phyloP scores from a whole-genome alignment of 192 early-diverging fungal genomes.

The Spizellomyces punctatus region DNA sequence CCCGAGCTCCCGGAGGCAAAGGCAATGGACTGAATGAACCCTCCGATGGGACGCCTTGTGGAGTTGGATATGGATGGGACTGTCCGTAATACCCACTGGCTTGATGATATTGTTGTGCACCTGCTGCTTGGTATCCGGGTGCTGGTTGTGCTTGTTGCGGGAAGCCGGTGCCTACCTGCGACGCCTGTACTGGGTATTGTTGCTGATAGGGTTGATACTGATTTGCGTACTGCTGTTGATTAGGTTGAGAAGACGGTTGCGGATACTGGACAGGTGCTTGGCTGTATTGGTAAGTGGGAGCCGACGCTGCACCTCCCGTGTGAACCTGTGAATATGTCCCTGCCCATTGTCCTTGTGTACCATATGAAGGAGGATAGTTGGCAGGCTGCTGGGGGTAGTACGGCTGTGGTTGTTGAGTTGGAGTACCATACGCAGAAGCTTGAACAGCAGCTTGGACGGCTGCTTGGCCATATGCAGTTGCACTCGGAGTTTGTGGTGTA shows the following conservation, averaged over 20 bases:
- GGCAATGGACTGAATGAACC: not conserved
- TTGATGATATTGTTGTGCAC: slow-evolving; percentile 6
- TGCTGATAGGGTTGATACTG: slow-evolving; percentile 9
- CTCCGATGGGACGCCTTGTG: no score
- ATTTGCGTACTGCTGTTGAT: not conserved
- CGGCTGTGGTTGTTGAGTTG: not conserved
- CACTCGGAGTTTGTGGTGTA: not conserved
- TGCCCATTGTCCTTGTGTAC: not conserved
- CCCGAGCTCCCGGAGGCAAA: not conserved
- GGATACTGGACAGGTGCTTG: not conserved
- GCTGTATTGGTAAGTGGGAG: slow-evolving; percentile 7
- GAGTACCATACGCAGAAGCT: slow-evolving; percentile 24
- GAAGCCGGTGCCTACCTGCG: no score
- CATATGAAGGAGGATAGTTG: not conserved
- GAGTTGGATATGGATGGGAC: no score
- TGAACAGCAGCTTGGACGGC: slow-evolving; percentile 28
- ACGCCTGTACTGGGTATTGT: not conserved
- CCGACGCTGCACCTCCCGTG: not conserved
- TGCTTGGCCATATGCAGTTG: slow-evolving; percentile 21
- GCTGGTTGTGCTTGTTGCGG: no score
- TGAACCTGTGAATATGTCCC: not conserved
- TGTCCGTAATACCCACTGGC: no score
- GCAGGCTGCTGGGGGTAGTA: slow-evolving; percentile 15
- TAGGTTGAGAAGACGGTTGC: not conserved
- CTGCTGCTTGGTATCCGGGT: not conserved